These are phyloP conservation scores for Pseudoneurospora amorphoporcata DNA, from an alignment of 495 filamentous ascomycete genomes.

Conservation along the genomic window DNA sequence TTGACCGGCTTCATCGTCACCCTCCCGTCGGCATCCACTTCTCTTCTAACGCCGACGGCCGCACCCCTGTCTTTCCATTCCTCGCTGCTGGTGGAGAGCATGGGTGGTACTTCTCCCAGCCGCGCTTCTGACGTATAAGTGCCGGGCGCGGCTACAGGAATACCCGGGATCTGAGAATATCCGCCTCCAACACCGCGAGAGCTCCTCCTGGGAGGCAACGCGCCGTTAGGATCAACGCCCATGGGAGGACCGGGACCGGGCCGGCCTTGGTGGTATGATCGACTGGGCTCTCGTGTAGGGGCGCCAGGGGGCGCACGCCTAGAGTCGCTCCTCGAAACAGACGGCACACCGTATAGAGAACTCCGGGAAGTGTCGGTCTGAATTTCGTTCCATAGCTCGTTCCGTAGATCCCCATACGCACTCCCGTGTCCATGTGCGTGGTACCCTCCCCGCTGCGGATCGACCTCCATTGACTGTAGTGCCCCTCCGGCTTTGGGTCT, in stretches of 20 bases:
- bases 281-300: constrained; percentile 58
- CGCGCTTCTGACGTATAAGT: constrained; percentile 33
- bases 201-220: constrained; percentile 55
- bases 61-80: constrained; percentile 95
- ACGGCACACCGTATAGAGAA: constrained; percentile 44
- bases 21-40: constrained; percentile 73
- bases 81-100: constrained; percentile 63
- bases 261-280: constrained; percentile 53
- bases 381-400: constrained; percentile 48
- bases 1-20: constrained; percentile 76
- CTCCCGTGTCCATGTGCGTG: constrained; percentile 16
- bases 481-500: constrained; percentile 36
- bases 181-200: constrained; percentile 51
- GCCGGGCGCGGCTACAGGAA: constrained; percentile 27
- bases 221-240: constrained; percentile 39
- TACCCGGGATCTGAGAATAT: constrained; percentile 31
- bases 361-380: constrained; percentile 57
- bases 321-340: constrained; percentile 43
- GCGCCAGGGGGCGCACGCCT: constrained; percentile 56
- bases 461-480: constrained; percentile 21
- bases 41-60: constrained; percentile 65
- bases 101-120: constrained; percentile 35
- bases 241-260: constrained; percentile 36
- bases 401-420: not conserved
- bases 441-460: constrained; percentile 34